Percentiles rank a stretch among this genome's conserved stretches.
Evolutionary conservation across 2,329 filamentous ascomycete genomes (phyloP).

Genomic region (Emmonsiellopsis sp.): DNA sequence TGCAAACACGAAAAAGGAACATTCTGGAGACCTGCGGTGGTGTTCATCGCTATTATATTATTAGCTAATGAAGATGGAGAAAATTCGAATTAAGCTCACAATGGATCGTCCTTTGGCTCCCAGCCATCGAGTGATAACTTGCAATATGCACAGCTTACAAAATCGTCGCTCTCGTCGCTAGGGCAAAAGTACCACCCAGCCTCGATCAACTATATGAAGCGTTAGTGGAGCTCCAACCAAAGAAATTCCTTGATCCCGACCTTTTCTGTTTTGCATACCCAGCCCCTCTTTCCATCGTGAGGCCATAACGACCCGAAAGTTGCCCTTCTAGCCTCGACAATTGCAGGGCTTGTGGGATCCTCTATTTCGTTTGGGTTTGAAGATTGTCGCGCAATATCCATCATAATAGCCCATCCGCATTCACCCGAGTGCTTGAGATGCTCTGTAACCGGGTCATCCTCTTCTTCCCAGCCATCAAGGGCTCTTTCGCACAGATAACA

Average conservation of each 20-base stretch:
- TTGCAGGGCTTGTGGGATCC: conserved; percentile 62
- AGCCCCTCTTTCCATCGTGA: conserved; percentile 77
- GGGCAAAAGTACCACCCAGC: conserved; percentile 94
- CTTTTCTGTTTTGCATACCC: conserved; percentile 85
- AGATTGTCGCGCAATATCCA: conserved; percentile 45
- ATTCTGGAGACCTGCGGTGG: conserved; percentile 65
- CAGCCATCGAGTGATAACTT: conserved; percentile 83
- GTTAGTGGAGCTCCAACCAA: conserved; percentile 6
- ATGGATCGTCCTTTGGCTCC: conserved; percentile 85
- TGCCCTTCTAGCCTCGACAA: conserved; percentile 67
- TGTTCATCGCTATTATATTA: conserved; percentile 64
- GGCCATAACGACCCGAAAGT: conserved; percentile 87
- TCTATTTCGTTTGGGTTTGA: conserved; percentile 46
- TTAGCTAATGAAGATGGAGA: conserved; percentile 14
- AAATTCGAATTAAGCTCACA: conserved; percentile 45
- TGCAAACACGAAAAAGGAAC: conserved; percentile 71
- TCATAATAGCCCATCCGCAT: conserved; percentile 80
- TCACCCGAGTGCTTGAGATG: conserved; percentile 73
- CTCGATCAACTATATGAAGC: conserved; percentile 60
- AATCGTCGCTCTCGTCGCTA: conserved; percentile 71
- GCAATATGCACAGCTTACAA: conserved; percentile 87
- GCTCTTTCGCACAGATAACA: conserved; percentile 82
- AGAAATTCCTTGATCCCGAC: conserved; percentile 35
- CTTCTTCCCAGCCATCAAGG: conserved; percentile 84
- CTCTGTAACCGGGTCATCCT: conserved; percentile 74